Evolutionary conservation across 192 early-diverging fungal species (phyloP).

Genomic region (Coemansia asiatica): DNA sequence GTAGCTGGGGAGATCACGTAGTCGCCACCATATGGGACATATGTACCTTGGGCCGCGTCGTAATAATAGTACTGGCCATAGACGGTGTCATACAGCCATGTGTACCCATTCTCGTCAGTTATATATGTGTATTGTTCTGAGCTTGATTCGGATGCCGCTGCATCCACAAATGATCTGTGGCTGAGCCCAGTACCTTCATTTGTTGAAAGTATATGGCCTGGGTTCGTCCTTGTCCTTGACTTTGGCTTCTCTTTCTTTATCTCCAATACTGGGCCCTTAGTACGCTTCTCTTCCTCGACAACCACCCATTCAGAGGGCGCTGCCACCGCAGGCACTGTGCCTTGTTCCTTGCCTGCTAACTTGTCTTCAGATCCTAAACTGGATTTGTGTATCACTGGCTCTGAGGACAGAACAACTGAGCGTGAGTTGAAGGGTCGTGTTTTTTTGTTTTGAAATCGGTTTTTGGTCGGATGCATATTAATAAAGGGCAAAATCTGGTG

Average conservation of each 20-base stretch:
- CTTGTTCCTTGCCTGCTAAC: background rate
- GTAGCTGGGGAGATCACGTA: background rate
- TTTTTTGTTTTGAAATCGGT: slow-evolving; percentile 6
- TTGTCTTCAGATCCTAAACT: background rate
- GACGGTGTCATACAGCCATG: slow-evolving; percentile 40
- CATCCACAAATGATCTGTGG: too few species aligned
- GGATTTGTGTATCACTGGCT: background rate
- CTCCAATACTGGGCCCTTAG: background rate
- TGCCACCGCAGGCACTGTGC: background rate
- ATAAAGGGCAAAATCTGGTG: background rate
- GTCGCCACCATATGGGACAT: slow-evolving; percentile 22
- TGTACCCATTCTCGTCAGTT: slow-evolving; percentile 42
- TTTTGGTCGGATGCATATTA: slow-evolving; percentile 4
- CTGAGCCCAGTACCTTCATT: background rate
- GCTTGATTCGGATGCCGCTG: background rate
- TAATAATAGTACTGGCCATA: slow-evolving; percentile 55
- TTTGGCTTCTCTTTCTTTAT: background rate
- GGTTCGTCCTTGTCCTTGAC: background rate
- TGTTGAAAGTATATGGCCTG: background rate
- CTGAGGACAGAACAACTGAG: slow-evolving; percentile 1
- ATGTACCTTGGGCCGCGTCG: slow-evolving; percentile 25
- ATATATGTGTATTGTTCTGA: slow-evolving; percentile 48
- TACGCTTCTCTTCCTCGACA: background rate
- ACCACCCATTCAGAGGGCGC: slow-evolving; percentile 1
- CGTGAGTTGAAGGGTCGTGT: background rate